Evolutionary conservation across 352 stramenopile species (phyloP), one percentile per base, ranked within the genome.

Genomic region (Phytophthora quininea): DNA sequence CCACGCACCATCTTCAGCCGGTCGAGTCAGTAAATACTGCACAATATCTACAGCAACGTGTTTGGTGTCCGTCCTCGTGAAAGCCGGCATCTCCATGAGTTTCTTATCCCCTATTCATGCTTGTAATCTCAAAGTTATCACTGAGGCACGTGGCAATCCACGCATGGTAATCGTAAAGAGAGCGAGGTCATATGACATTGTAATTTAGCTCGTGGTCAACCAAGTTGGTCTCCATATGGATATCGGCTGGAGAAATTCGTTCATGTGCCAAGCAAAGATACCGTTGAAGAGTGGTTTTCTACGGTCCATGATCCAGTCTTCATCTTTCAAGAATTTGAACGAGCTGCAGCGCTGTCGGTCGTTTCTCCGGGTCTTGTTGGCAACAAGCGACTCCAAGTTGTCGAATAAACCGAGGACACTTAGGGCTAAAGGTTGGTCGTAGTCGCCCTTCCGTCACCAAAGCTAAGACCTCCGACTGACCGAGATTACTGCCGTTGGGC

Each of bases 381-480:
- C 80, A 73, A 19, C 79, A 87, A 4, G 62, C 58, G 15, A 69
- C 66, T 3, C 71, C 76, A 0, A 85, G 58, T 10, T 82, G 68
- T 15, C 58, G 68, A 40, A 87, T 82, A 24, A 69, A 77, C 2
- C 56, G 46, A 11, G 83, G 81, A 38, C 79, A 91, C 6, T 73
- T 37, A 1, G 51, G 53, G 3, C 47, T 79, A 58, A 88, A 88
- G 27, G 46, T 76, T 40, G 78, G 78, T 42, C 79, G 76, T 24
- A 88, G 55, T 35, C 61, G 31, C 30, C 67, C 67, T 60, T 74
- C 52, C 32, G 14, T 52, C 54, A 74, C 67, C 5, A 63, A n/a
- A 0, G 27, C 24, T 7, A 74, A 7, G 11, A 74, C 46, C 15
- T 65, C 45, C 2, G 14, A 19, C 45, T 59, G 19, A 2, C 56